Conservation (phyloP, 805 yeast genomes). For the Ogataea salicorniae region DNA sequence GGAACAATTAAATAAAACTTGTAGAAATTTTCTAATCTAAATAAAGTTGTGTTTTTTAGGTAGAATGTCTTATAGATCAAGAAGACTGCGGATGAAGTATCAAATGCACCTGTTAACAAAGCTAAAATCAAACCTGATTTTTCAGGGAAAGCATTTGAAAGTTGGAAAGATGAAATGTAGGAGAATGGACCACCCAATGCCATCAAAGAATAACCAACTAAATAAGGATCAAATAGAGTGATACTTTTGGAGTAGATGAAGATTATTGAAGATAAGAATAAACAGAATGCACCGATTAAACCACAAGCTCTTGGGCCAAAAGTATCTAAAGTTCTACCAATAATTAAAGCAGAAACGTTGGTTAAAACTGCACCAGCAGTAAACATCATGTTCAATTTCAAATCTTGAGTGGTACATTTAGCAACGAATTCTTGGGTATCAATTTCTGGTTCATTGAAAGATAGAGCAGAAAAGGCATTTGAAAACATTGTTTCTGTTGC, state of each 20-base stretch:
- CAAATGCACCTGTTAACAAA: conserved; percentile 53
- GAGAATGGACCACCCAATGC: conserved; percentile 58
- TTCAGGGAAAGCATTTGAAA: conserved; percentile 52
- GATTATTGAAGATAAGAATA: conserved; percentile 40
- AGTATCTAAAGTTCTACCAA: conserved; percentile 44
- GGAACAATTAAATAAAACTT: conserved; percentile 46
- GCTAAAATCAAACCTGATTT: conserved; percentile 50
- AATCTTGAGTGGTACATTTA: conserved; percentile 47
- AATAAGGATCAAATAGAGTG: conserved; percentile 42
- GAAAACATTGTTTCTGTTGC: conserved; percentile 4
- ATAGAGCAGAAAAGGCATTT: conserved; percentile 1
- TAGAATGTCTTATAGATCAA: conserved; percentile 42
- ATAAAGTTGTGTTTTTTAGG: conserved; percentile 27
- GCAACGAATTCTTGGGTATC: conserved; percentile 30
- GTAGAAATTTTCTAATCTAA: conserved; percentile 41
- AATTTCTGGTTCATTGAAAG: conserved; percentile 3
- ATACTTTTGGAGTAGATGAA: conserved; percentile 37
- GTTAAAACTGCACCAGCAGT: conserved; percentile 54
- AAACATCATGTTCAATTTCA: conserved; percentile 53
- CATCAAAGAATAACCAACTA: conserved; percentile 46
- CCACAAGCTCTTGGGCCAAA: conserved; percentile 53
- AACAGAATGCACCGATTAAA: conserved; percentile 43
- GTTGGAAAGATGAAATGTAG: conserved; percentile 50
- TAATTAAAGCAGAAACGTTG: conserved; percentile 46
- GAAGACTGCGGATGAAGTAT: conserved; percentile 53